phyloP scores from a whole-genome alignment of 352 stramenopile genomes.

The Blastocystis sp. region DNA sequence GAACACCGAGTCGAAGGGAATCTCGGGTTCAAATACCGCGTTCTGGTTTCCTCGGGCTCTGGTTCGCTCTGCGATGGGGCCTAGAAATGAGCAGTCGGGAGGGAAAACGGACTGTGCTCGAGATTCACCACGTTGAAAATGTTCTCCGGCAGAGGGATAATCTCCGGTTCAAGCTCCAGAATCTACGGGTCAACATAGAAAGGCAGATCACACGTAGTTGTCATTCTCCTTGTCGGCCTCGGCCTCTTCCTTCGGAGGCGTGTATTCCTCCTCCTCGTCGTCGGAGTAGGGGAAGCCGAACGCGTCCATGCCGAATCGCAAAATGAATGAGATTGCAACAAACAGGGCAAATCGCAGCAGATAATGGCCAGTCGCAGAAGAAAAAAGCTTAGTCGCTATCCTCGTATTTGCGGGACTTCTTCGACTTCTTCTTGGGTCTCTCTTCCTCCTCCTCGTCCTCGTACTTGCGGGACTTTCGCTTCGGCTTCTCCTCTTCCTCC shows the following conservation, averaged over 20 bases:
- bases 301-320: not conserved
- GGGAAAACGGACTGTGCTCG: not conserved
- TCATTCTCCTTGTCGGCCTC: constrained; percentile 36
- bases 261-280: constrained; percentile 24
- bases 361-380: not conserved
- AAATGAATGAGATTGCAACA: not conserved
- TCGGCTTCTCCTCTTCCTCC: not conserved
- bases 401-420: constrained; percentile 33
- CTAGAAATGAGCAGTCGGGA: not conserved
- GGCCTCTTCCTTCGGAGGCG: not conserved
- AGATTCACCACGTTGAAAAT: constrained; percentile 35
- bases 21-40: constrained; percentile 11
- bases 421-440: constrained; percentile 32
- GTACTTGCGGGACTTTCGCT: not conserved
- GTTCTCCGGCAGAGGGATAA: constrained; percentile 66
- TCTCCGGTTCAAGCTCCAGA: constrained; percentile 62
- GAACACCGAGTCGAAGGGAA: constrained; percentile 33
- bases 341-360: not conserved
- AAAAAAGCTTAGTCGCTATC: constrained; percentile 57
- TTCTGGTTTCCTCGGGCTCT: not conserved
- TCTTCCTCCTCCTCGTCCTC: constrained; percentile 49
- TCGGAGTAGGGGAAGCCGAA: constrained; percentile 13
- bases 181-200: not conserved
- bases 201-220: not conserved
- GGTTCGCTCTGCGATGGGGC: constrained; percentile 58